These are phyloP conservation scores for Neurospora tetrasperma DNA, from an alignment of 495 filamentous ascomycete species.

Conservation along the genomic window DNA sequence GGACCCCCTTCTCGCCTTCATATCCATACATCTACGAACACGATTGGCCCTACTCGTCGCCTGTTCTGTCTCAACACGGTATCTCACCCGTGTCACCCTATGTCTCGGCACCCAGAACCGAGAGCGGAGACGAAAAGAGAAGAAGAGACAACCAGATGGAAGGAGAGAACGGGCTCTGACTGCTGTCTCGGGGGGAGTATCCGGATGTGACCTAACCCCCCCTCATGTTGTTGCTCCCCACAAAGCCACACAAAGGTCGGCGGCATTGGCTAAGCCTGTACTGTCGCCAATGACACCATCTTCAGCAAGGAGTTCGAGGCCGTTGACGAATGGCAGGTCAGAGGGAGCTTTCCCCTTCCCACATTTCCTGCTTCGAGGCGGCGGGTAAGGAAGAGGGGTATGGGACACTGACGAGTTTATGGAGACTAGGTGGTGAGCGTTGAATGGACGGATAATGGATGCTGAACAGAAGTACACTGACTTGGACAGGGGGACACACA, in stretches of 20 bases:
- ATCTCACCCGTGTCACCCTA: not conserved
- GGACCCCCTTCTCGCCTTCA: not conserved
- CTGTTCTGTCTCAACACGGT: not conserved
- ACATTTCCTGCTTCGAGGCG: not conserved
- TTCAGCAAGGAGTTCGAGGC: not conserved
- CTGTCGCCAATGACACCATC: not conserved
- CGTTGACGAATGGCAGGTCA: not conserved
- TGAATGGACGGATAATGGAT: not conserved
- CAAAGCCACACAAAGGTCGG: constrained; percentile 1
- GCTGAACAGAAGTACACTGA: not conserved
- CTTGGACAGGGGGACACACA: not conserved
- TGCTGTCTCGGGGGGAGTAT: not conserved
- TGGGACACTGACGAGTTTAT: not conserved
- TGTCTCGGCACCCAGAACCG: not conserved
- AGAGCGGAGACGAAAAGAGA: not conserved
- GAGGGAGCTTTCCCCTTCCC: not conserved
- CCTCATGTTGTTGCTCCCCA: not conserved
- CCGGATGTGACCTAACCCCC: not conserved
- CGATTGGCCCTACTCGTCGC: not conserved
- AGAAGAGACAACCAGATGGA: not conserved
- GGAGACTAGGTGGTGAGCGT: not conserved
- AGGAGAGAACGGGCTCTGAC: not conserved
- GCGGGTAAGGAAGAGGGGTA: not conserved
- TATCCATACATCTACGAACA: not conserved
- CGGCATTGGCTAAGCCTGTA: not conserved